Evolutionary conservation across 139 green algal species (phyloP).

Genomic region (Chlorella sp.): DNA sequence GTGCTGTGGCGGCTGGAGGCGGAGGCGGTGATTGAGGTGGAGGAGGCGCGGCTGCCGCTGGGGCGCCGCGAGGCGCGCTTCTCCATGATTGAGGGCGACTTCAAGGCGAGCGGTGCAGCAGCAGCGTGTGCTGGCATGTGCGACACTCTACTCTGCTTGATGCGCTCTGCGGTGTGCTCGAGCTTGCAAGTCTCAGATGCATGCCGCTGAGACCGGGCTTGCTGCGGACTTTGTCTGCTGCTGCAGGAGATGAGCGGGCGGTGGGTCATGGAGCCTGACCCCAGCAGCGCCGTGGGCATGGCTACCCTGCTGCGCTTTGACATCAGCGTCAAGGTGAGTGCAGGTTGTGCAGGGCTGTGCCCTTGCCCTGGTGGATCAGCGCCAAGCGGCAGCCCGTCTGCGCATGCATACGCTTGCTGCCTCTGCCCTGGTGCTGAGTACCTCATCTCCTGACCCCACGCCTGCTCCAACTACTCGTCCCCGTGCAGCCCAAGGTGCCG

Average conservation of each 20-base stretch:
- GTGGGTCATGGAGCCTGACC: conserved; percentile 62
- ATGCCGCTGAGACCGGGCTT: too few relatives aligned
- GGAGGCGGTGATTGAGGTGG: conserved; percentile 58
- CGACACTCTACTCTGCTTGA: background rate
- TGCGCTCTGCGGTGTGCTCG: background rate
- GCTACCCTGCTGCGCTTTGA: conserved; percentile 63
- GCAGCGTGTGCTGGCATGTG: background rate
- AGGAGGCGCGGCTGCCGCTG: conserved; percentile 41
- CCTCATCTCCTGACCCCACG: too few relatives aligned
- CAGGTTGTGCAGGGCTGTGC: too few relatives aligned
- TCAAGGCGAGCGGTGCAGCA: conserved; percentile 44
- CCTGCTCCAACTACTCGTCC: background rate
- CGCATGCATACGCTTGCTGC: too few relatives aligned
- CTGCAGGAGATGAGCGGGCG: conserved; percentile 56
- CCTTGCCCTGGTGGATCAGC: too few relatives aligned
- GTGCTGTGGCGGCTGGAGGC: conserved; percentile 66
- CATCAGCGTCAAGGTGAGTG: conserved; percentile 26
- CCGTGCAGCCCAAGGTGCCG: conserved; percentile 43
- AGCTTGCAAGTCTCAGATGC: too few relatives aligned
- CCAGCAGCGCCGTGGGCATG: conserved; percentile 29
- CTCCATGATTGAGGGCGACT: conserved; percentile 55
- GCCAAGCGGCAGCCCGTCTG: too few relatives aligned
- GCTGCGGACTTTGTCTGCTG: too few relatives aligned
- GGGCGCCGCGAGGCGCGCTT: conserved; percentile 57
- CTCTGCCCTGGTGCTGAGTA: too few relatives aligned